Percentiles rank a stretch among this genome's conserved stretches.
phyloP scores from a whole-genome alignment of 306 rosid genomes.

The Sicyos baderoa region DNA sequence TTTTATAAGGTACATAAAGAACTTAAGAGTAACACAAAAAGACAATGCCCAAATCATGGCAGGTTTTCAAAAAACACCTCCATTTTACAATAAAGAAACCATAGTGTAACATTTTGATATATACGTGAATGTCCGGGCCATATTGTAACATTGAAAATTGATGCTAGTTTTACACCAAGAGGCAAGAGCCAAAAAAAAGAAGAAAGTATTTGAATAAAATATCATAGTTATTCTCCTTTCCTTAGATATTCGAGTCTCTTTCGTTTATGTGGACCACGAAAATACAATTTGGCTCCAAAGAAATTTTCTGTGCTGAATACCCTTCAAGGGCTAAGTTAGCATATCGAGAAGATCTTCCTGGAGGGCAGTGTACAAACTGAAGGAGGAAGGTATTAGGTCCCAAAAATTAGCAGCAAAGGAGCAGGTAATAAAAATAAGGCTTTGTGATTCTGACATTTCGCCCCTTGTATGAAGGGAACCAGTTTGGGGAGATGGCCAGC shows the following conservation, averaged over 20 bases:
- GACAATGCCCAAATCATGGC: background rate
- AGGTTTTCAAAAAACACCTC: background rate
- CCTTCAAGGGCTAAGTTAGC: background rate
- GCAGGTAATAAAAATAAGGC: background rate
- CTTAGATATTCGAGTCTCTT: background rate
- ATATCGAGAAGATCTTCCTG: background rate
- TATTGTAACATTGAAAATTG: background rate
- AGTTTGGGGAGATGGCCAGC: slow-evolving; percentile 7
- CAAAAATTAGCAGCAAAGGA: background rate
- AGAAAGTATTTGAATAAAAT: background rate
- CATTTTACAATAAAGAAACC: background rate
- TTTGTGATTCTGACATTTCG: background rate
- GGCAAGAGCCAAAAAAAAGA: background rate
- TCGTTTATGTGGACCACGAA: background rate
- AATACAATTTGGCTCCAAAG: background rate
- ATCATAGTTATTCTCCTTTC: background rate
- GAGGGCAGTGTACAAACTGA: background rate
- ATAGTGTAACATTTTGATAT: background rate
- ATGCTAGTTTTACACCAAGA: background rate
- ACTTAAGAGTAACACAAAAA: background rate
- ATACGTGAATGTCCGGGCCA: no score
- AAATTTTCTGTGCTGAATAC: background rate
- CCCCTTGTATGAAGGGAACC: background rate
- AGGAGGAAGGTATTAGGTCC: background rate
- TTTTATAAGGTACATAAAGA: background rate